Evolutionary conservation across 2,329 filamentous ascomycete species (phyloP).

Genomic region (Fusarium tanahbumbuense): DNA sequence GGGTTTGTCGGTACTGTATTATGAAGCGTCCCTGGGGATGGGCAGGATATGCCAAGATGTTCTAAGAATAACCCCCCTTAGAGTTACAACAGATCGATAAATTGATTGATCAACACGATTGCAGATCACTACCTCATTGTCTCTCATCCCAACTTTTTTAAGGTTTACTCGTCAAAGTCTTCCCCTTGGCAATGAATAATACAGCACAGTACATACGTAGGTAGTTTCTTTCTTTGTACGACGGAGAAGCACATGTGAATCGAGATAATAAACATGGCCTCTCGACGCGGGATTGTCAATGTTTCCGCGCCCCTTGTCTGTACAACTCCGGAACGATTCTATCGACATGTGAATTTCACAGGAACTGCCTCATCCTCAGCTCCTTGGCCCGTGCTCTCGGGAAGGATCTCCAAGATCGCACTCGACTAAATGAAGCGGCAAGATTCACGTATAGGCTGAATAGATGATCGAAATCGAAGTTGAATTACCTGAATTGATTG

Average conservation of each 20-base stretch:
- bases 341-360: not conserved
- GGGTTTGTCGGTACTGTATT: not conserved
- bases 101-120: conserved; percentile 12
- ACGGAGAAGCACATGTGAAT: not conserved
- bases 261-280: not conserved
- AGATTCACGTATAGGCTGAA: not conserved
- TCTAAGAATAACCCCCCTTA: not conserved
- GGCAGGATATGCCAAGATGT: not conserved
- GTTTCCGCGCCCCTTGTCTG: not conserved
- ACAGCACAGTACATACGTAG: not conserved
- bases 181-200: not conserved
- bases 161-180: not conserved
- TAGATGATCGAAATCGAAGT: not conserved
- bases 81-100: conserved; percentile 15
- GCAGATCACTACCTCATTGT: conserved; percentile 5
- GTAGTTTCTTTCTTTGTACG: not conserved
- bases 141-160: conserved; percentile 1
- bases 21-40: not conserved
- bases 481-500: not conserved
- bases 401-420: not conserved
- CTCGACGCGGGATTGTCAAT: not conserved
- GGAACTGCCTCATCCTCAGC: not conserved
- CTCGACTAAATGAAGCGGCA: not conserved
- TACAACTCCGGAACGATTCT: conserved; percentile 1
- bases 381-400: not conserved